Conservation (phyloP, 179 eudicot genomes). For the Spergularia azorica region DNA sequence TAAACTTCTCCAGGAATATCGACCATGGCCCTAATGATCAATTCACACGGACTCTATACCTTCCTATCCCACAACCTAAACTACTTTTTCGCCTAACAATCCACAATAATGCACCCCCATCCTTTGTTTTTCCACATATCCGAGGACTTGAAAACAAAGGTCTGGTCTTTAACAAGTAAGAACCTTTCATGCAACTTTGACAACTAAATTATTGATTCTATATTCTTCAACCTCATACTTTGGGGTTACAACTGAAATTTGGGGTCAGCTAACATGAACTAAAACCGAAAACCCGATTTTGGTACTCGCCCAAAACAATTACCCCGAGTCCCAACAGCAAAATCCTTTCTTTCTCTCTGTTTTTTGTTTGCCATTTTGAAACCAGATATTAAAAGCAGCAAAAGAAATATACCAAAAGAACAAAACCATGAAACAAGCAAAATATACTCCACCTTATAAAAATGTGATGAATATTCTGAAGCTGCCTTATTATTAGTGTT, state of each 20-base stretch:
- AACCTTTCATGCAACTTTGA: neutral
- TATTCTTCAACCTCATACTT: neutral
- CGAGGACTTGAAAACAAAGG: too few species aligned
- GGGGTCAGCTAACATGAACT: slow-evolving; percentile 4
- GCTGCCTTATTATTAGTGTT: neutral
- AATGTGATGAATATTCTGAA: neutral
- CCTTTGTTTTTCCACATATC: neutral
- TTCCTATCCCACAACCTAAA: neutral
- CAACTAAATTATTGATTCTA: neutral
- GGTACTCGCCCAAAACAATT: neutral
- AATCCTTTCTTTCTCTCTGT: too few species aligned
- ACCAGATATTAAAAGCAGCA: neutral
- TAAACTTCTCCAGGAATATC: neutral
- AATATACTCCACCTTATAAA: neutral
- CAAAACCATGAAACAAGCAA: neutral
- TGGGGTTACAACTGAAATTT: neutral
- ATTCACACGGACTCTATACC: neutral
- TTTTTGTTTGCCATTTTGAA: neutral
- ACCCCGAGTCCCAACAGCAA: neutral
- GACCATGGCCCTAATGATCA: neutral
- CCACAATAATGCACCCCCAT: neutral
- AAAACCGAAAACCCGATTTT: neutral
- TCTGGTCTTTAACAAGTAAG: neutral
- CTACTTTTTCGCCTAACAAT: neutral
- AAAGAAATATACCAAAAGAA: neutral